These are phyloP conservation scores for Dacryopinax spathularia DNA, from an alignment of 768 basidiomycete species.

Conservation along the genomic window DNA sequence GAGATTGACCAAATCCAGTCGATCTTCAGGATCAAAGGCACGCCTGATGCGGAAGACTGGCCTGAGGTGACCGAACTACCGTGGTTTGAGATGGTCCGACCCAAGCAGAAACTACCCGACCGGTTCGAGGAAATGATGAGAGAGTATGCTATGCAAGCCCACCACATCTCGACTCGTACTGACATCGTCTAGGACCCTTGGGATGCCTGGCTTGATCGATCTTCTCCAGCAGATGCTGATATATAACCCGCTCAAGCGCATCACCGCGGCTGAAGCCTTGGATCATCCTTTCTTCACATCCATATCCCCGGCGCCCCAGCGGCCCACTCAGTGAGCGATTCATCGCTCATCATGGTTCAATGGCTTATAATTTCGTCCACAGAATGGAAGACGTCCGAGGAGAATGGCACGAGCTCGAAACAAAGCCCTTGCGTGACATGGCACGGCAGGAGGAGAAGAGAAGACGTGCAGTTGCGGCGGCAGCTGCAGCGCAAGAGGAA, in stretches of 20 bases:
- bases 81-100: conserved; percentile 98
- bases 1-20: conserved; percentile 95
- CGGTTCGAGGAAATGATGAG: conserved; percentile 74
- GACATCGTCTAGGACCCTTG: conserved; percentile 13
- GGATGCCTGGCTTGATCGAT: conserved; percentile 58
- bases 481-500: background rate
- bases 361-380: background rate
- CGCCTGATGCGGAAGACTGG: conserved; percentile 74
- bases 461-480: conserved; percentile 27
- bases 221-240: conserved; percentile 68
- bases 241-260: conserved; percentile 65
- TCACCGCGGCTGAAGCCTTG: conserved; percentile 68
- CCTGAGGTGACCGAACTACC: conserved; percentile 67
- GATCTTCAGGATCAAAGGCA: conserved; percentile 81
- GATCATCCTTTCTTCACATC: conserved; percentile 67
- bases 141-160: conserved; percentile 40
- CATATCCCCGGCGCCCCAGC: conserved; percentile 59
- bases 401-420: conserved; percentile 97
- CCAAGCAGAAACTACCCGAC: conserved; percentile 56
- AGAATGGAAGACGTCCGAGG: conserved; percentile 73
- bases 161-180: background rate
- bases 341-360: background rate
- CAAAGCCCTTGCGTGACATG: conserved; percentile 60
- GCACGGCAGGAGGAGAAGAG: conserved; percentile 44
- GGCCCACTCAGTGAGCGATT: conserved; percentile 31